Evolutionary conservation across 179 eudicot species (phyloP).

Genomic region (Corrigiola litoralis): DNA sequence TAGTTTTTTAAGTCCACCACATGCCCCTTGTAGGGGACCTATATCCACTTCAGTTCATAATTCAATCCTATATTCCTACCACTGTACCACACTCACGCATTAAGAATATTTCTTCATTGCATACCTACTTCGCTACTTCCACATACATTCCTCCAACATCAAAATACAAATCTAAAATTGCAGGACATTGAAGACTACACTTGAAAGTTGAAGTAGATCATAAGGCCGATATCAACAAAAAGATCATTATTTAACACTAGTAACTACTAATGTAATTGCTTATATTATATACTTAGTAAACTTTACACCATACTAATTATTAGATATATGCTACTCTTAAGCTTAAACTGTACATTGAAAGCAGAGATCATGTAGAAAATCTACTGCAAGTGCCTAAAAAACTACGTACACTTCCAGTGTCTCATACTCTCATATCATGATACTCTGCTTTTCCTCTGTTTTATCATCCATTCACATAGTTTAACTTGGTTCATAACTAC

Average conservation of each 20-base stretch:
- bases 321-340: background rate
- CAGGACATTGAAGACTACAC: background rate
- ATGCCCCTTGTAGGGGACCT: slow-evolving; percentile 5
- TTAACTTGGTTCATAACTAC: background rate
- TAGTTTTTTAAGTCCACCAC: background rate
- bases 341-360: slow-evolving; percentile 6
- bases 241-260: background rate
- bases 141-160: too few species aligned
- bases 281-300: background rate
- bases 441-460: background rate
- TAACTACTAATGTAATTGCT: background rate
- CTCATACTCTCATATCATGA: background rate
- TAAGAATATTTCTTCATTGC: too few species aligned
- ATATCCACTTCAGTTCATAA: background rate
- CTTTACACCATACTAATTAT: background rate
- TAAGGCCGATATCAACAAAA: background rate
- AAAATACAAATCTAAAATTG: too few species aligned
- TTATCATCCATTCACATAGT: background rate
- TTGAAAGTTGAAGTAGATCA: background rate
- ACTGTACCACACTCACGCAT: background rate
- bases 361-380: background rate
- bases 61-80: background rate
- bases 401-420: slow-evolving; percentile 2
- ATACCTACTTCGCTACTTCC: background rate
- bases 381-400: slow-evolving; percentile 1